phyloP scores from a whole-genome alignment of 2,329 filamentous ascomycete species.

The Exophiala alcalophila region DNA sequence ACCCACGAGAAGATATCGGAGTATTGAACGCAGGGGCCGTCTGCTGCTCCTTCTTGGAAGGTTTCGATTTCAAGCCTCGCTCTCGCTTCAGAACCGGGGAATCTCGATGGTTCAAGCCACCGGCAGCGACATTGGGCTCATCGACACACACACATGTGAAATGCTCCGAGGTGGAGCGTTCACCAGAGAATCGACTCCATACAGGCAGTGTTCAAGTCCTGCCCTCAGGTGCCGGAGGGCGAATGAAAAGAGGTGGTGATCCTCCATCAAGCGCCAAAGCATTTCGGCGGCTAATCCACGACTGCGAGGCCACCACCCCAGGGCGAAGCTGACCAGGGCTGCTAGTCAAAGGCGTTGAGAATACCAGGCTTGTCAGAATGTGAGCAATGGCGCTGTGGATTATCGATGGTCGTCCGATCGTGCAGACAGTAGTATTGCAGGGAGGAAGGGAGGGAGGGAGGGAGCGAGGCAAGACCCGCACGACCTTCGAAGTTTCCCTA shows the following conservation, averaged over 20 bases:
- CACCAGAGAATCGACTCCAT: not conserved
- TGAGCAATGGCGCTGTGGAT: constrained; percentile 5
- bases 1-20: not conserved
- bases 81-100: constrained; percentile 3
- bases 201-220: constrained; percentile 1
- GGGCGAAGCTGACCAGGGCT: constrained; percentile 5
- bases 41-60: too few species aligned
- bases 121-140: not conserved
- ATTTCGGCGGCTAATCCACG: constrained; percentile 23
- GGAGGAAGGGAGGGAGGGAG: constrained; percentile 1
- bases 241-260: constrained; percentile 10
- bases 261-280: constrained; percentile 25
- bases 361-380: not conserved
- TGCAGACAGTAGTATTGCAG: constrained; percentile 8
- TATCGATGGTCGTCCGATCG: constrained; percentile 5
- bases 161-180: constrained; percentile 12
- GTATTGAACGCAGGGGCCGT: too few species aligned
- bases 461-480: constrained; percentile 5
- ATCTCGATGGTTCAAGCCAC: constrained; percentile 2
- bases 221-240: constrained; percentile 14
- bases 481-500: not conserved
- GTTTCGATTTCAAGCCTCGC: constrained; percentile 3
- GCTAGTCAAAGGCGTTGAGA: not conserved
- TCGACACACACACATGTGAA: constrained; percentile 13
- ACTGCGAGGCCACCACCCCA: constrained; percentile 11